These are phyloP conservation scores for Fraxinus ornus DNA, from an alignment of 305 asterid species.

Conservation along the genomic window DNA sequence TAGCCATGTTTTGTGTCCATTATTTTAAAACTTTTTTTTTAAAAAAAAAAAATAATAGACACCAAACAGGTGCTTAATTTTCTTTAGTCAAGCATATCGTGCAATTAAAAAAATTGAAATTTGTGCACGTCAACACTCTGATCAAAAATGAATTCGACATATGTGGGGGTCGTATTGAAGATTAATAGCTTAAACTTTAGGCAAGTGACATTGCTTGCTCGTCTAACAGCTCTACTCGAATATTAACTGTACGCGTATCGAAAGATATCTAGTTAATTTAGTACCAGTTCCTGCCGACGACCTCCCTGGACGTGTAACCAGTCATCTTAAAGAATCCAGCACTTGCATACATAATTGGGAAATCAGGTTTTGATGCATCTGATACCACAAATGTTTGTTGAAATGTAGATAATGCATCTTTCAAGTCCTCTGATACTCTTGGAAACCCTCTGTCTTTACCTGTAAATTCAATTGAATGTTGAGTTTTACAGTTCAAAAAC, in stretches of 20 bases:
- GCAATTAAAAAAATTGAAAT: neutral
- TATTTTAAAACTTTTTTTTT: too few relatives aligned
- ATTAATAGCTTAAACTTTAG: neutral
- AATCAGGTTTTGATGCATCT: conserved; percentile 83
- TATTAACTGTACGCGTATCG: neutral
- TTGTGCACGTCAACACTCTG: neutral
- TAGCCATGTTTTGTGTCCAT: too few relatives aligned
- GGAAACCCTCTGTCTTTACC: conserved; percentile 68
- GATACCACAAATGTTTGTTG: conserved; percentile 97
- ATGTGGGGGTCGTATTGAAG: neutral
- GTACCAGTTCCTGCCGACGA: conserved; percentile 87
- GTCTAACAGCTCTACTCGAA: neutral
- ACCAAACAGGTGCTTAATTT: too few relatives aligned
- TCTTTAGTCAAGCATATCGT: neutral
- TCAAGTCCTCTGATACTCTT: conserved; percentile 77
- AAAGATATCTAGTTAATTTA: neutral
- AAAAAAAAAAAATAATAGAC: too few relatives aligned
- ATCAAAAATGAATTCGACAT: neutral
- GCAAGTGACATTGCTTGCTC: neutral
- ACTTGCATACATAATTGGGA: conserved; percentile 89
- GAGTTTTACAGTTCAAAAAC: neutral
- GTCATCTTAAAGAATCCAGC: conserved; percentile 98
- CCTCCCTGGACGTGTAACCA: conserved; percentile 89
- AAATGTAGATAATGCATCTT: conserved; percentile 82
- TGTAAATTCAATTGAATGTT: conserved; percentile 4